A percentile compares a stretch with the other conserved stretches of the same genome.
Conservation (phyloP, 2,329 filamentous ascomycete species). For the Paramyrothecium roridum region DNA sequence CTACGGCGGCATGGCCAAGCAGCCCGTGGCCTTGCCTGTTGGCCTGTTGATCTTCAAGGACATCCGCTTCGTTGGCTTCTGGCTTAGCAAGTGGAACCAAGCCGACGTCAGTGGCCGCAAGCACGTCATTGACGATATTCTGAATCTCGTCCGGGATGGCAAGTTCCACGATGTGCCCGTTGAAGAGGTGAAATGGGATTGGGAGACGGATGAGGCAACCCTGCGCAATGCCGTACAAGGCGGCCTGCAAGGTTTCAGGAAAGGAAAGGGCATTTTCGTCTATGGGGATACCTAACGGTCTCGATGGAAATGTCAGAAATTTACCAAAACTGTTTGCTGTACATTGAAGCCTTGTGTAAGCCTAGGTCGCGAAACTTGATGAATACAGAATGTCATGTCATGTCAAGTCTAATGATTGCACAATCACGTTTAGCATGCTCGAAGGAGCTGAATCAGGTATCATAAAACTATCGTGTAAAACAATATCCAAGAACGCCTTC, state of each 20-base stretch:
- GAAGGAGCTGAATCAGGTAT: too few species aligned
- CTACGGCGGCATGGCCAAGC: conserved; percentile 91
- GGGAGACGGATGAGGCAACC: conserved; percentile 68
- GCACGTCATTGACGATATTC: conserved; percentile 78
- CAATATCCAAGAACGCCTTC: background rate
- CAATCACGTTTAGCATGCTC: too few species aligned
- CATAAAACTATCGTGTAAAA: too few species aligned
- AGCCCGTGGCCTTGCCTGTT: conserved; percentile 78
- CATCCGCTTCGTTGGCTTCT: conserved; percentile 86
- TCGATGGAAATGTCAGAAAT: background rate
- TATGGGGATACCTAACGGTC: conserved; percentile 58
- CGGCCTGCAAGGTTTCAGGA: conserved; percentile 78
- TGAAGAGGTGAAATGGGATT: conserved; percentile 79
- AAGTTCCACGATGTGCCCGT: conserved; percentile 81
- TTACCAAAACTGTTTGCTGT: too few species aligned
- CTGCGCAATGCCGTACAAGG: conserved; percentile 75
- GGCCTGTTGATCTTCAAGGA: conserved; percentile 92
- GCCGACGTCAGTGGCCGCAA: conserved; percentile 69
- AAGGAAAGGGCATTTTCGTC: conserved; percentile 86
- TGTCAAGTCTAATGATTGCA: too few species aligned
- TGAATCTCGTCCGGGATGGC: conserved; percentile 70
- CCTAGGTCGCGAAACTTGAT: too few species aligned
- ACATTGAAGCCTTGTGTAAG: too few species aligned
- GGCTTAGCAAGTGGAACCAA: conserved; percentile 89
- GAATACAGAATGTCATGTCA: too few species aligned